These are phyloP conservation scores for Lactarius sanguifluus DNA, from an alignment of 768 basidiomycete genomes.

Conservation along the genomic window DNA sequence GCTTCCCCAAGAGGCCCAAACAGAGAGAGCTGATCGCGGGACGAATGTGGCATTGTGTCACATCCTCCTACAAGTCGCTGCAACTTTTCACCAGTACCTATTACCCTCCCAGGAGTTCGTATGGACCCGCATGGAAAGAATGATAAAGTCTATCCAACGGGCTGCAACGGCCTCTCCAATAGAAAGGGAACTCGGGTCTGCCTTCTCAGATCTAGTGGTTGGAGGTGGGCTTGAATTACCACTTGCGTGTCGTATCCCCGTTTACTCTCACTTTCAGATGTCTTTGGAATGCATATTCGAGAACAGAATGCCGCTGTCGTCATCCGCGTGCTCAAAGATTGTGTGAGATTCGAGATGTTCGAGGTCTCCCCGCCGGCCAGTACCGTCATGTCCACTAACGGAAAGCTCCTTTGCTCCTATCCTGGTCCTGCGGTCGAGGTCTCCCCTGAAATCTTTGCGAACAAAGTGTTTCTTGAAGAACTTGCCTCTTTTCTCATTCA, in stretches of 20 bases:
- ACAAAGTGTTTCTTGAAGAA: no score
- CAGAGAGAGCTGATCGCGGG: background rate
- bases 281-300: constrained; percentile 15
- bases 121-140: constrained; percentile 7
- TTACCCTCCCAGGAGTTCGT: background rate
- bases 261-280: constrained; percentile 1
- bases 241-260: no score
- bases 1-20: constrained; percentile 16
- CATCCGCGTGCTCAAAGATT: background rate
- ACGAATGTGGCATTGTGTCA: constrained; percentile 9
- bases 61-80: constrained; percentile 6
- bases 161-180: background rate
- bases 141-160: background rate
- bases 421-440: constrained; percentile 46
- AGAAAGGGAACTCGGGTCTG: background rate
- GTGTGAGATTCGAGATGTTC: constrained; percentile 35
- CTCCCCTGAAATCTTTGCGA: constrained; percentile 19
- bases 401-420: constrained; percentile 34
- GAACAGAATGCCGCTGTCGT: constrained; percentile 15
- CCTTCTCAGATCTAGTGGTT: background rate
- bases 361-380: constrained; percentile 42
- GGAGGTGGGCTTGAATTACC: constrained; percentile 5
- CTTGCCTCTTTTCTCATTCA: no score
- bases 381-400: constrained; percentile 40
- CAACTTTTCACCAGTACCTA: background rate